Conservation (phyloP, 164 flowering plant genomes). For the Pachysandra terminalis region DNA sequence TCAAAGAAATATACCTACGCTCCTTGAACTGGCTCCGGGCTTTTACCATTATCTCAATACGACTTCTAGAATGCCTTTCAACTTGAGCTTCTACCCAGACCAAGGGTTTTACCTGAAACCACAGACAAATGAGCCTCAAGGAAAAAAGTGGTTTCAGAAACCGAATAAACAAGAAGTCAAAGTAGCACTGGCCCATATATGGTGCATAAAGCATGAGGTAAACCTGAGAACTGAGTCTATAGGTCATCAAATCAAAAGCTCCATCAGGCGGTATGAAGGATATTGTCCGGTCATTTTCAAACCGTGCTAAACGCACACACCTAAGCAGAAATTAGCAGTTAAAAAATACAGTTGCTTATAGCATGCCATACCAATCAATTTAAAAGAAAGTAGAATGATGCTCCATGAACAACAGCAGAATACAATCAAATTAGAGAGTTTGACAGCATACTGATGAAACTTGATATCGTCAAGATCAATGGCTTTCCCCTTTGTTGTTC, state of each 20-base stretch:
- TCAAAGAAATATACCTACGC: constrained; percentile 62
- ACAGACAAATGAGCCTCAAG: constrained; percentile 9
- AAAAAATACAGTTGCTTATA: neutral
- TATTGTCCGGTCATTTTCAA: constrained; percentile 97
- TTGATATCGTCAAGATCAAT: constrained; percentile 97
- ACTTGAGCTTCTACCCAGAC: constrained; percentile 99
- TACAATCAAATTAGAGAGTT: constrained; percentile 10
- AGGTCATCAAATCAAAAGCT: constrained; percentile 94
- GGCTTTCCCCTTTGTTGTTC: constrained; percentile 94
- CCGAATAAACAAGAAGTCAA: neutral
- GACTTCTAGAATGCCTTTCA: constrained; percentile 91
- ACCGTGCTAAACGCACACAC: constrained; percentile 97
- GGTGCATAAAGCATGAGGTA: constrained; percentile 6
- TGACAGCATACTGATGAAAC: constrained; percentile 85
- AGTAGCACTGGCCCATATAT: neutral
- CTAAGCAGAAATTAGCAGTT: constrained; percentile 31
- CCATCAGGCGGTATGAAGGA: constrained; percentile 99
- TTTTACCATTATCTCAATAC: constrained; percentile 86
- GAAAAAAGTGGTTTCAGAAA: neutral
- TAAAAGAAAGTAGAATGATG: neutral
- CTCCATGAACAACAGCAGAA: neutral
- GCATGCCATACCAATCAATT: neutral
- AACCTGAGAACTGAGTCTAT: constrained; percentile 95
- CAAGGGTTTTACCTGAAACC: constrained; percentile 81
- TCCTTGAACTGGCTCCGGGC: constrained; percentile 98